Conservation (phyloP, 1,139 yeast genomes). For the Scheffersomyces insectosa region DNA sequence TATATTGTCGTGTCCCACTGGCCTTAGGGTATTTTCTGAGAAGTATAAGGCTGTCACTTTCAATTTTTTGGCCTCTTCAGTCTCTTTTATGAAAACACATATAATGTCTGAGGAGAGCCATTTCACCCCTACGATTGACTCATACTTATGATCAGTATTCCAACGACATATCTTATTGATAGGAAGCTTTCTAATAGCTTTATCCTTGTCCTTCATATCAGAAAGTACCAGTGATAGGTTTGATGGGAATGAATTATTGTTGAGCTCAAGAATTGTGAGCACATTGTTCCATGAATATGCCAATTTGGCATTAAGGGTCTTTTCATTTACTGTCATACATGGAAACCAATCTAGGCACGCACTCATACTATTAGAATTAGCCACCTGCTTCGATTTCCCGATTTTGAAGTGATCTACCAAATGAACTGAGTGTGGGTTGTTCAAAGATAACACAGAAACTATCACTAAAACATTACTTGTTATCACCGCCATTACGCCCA, state of each 20-base stretch:
- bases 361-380: constrained; percentile 10
- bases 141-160: constrained; percentile 31
- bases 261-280: constrained; percentile 56
- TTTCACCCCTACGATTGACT: constrained; percentile 51
- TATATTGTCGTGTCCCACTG: constrained; percentile 5
- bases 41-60: constrained; percentile 8
- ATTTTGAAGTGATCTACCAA: constrained; percentile 56
- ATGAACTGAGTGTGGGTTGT: constrained; percentile 26
- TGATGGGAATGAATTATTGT: constrained; percentile 28
- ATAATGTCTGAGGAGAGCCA: constrained; percentile 62
- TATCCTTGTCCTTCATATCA: constrained; percentile 44
- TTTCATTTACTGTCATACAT: constrained; percentile 24
- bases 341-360: constrained; percentile 65
- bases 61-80: neutral
- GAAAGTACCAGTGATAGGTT: constrained; percentile 29
- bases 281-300: constrained; percentile 70
- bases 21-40: neutral
- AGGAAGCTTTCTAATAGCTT: constrained; percentile 36
- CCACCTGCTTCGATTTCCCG: constrained; percentile 42
- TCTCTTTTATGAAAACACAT: constrained; percentile 28
- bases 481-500: constrained; percentile 64
- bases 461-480: constrained; percentile 53
- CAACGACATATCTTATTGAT: constrained; percentile 49
- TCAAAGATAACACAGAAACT: constrained; percentile 55
- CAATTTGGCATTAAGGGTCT: constrained; percentile 44